phyloP scores from a whole-genome alignment of 768 basidiomycete species.

The Sutorius australiensis region DNA sequence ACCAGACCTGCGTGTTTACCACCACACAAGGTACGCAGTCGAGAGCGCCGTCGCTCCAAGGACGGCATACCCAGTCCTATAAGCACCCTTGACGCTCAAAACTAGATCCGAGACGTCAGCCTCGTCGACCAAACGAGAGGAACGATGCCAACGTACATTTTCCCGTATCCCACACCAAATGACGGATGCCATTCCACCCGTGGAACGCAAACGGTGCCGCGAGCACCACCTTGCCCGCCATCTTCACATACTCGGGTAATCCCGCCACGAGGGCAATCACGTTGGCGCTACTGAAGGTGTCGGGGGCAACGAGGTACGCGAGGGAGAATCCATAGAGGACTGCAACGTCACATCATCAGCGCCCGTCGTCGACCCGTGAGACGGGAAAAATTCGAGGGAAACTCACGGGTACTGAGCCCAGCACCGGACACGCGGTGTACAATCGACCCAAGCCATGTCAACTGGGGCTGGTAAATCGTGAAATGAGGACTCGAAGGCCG shows the following conservation, averaged over 20 bases:
- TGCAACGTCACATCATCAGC: slow-evolving; percentile 25
- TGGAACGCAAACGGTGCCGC: slow-evolving; percentile 92
- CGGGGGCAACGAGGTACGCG: slow-evolving; percentile 80
- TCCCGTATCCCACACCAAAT: slow-evolving; percentile 85
- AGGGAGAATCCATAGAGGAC: slow-evolving; percentile 88
- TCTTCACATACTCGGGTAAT: slow-evolving; percentile 76
- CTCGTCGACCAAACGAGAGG: not conserved
- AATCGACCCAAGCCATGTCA: slow-evolving; percentile 88
- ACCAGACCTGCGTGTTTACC: slow-evolving; percentile 34
- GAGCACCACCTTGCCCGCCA: slow-evolving; percentile 69
- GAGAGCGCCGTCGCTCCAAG: slow-evolving; percentile 73
- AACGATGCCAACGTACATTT: slow-evolving; percentile 60
- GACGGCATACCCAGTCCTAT: slow-evolving; percentile 79
- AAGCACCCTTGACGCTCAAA: slow-evolving; percentile 74
- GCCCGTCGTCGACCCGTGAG: too few relatives aligned
- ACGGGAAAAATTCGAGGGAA: not conserved
- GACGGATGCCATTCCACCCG: slow-evolving; percentile 83
- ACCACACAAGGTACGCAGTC: slow-evolving; percentile 57
- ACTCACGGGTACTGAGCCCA: slow-evolving; percentile 56
- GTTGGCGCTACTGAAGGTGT: slow-evolving; percentile 73
- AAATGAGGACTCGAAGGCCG: slow-evolving; percentile 95
- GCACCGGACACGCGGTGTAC: slow-evolving; percentile 83
- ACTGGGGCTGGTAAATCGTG: slow-evolving; percentile 93
- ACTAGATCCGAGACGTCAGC: slow-evolving; percentile 42
- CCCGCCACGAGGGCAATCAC: slow-evolving; percentile 67